phyloP scores from a whole-genome alignment of 306 rosid genomes.

The Trifolium pratense region DNA sequence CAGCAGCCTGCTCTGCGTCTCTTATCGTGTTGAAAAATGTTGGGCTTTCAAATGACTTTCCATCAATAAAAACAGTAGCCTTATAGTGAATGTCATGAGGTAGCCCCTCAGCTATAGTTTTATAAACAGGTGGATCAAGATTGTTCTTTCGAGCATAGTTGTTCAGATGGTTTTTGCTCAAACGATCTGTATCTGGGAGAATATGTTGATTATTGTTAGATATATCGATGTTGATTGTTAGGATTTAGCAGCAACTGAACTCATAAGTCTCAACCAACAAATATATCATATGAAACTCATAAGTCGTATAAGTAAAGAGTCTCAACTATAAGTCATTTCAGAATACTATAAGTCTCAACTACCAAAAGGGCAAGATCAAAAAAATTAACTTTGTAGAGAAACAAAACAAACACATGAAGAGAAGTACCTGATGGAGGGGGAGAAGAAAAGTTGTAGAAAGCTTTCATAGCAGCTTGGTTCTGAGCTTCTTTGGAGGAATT shows the following conservation, averaged over 20 bases:
- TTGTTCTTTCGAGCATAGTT: conserved; percentile 39
- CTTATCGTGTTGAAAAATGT: conserved; percentile 25
- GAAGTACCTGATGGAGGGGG: conserved; percentile 31
- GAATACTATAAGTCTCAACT: background rate
- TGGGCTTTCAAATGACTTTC: conserved; percentile 37
- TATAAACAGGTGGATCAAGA: conserved; percentile 38
- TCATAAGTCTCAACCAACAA: no score
- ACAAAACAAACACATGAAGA: conserved; percentile 12
- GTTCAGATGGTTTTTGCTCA: conserved; percentile 39
- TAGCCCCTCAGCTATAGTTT: conserved; percentile 13
- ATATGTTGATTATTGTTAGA: conserved; percentile 9
- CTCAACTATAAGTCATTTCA: no score
- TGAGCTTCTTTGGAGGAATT: conserved; percentile 63
- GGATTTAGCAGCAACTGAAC: no score
- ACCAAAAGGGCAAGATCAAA: background rate
- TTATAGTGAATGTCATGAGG: conserved; percentile 33
- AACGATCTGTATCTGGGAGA: conserved; percentile 33
- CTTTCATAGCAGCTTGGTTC: conserved; percentile 63
- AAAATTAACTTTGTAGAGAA: background rate
- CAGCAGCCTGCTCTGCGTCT: conserved; percentile 51
- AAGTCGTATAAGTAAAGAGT: no score
- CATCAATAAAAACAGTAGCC: conserved; percentile 43
- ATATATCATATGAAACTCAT: background rate
- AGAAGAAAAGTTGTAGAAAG: conserved; percentile 55
- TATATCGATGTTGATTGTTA: background rate